Evolutionary conservation across 1,284 basidiomycete genomes (phyloP), one percentile per base, ranked within the genome.

Genomic region (Acaromyces ingoldii): DNA sequence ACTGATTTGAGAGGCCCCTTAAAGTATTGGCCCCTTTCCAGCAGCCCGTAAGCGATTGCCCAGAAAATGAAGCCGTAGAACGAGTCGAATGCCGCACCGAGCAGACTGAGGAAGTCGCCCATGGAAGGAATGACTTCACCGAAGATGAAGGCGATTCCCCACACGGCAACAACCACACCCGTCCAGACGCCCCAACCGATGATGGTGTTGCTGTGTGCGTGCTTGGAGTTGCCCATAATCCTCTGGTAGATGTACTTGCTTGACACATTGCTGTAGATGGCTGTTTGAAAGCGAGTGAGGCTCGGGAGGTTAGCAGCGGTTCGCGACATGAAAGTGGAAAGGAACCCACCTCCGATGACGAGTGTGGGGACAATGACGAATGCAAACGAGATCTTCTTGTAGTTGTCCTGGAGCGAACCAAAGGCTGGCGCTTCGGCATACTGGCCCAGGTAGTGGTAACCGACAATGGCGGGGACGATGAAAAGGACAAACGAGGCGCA

Each of bases 151-250:
- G 80, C 81, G 28, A 82, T 53, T 17, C 79, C 63, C 83, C 84
- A 85, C 6, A 81, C 79, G 17, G 67, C 68, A 19, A 79, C 76
- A 34, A 82, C 77, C 66, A 85, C 82, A 0, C 62, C 78, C 6
- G 78, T 68, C 84, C 84, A 85, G 0, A 75, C 65, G 0, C 71
- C 59, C 84, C 84, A 85, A 0, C 81, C 83, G 15, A 80, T 55
- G n/a, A 80, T 40, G 5, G 82, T 82, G 77, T 85, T 81, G 21
- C 51, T 49, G 55, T 67, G 61, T 22, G 49, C 45, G 37, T 67
- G 65, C 3, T 50, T 22, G 19, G 63, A 57, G 19, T 55, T 51
- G 43, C 45, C 25, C 49, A 69, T 51, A 29, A 69, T 51, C 10
- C 62, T 49, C 13, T 43, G 38, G 53, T 57, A 69, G 29, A 69